A percentile compares a stretch with the other conserved stretches of the same genome.
Conservation (phyloP, 129 eudicot genomes). For the Tagetes patula region DNA sequence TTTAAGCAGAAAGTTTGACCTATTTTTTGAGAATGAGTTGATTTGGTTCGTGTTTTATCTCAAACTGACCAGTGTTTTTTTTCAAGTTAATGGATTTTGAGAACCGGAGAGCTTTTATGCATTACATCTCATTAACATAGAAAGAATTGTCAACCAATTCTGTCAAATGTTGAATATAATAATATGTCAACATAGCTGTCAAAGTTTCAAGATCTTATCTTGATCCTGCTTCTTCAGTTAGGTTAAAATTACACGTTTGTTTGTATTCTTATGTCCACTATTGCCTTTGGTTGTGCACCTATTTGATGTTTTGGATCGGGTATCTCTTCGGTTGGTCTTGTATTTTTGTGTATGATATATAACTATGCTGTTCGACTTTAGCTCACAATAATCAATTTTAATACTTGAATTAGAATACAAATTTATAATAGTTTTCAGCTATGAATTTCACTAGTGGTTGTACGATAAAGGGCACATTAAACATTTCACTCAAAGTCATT, state of each 20-base stretch:
- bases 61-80: too few relatives aligned
- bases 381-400: neutral
- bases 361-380: neutral
- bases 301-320: slow-evolving; percentile 70
- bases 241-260: slow-evolving; percentile 59
- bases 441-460: neutral
- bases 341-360: too few relatives aligned
- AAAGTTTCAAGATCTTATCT: slow-evolving; percentile 38
- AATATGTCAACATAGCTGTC: slow-evolving; percentile 16
- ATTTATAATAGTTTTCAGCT: neutral
- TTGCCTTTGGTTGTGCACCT: slow-evolving; percentile 69
- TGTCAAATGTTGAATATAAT: neutral
- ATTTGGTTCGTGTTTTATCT: neutral
- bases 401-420: neutral
- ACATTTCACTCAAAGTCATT: slow-evolving; percentile 13
- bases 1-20: neutral
- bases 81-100: neutral
- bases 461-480: neutral
- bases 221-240: slow-evolving; percentile 65
- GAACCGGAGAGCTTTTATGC: slow-evolving; percentile 10
- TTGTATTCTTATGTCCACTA: slow-evolving; percentile 60
- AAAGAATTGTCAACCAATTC: too few relatives aligned
- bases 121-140: neutral
- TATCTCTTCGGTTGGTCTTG: too few relatives aligned
- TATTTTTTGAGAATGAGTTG: neutral